Base-by-base conservation (phyloP, 2,329 filamentous ascomycete genomes). In the Venturia pyrina region DNA sequence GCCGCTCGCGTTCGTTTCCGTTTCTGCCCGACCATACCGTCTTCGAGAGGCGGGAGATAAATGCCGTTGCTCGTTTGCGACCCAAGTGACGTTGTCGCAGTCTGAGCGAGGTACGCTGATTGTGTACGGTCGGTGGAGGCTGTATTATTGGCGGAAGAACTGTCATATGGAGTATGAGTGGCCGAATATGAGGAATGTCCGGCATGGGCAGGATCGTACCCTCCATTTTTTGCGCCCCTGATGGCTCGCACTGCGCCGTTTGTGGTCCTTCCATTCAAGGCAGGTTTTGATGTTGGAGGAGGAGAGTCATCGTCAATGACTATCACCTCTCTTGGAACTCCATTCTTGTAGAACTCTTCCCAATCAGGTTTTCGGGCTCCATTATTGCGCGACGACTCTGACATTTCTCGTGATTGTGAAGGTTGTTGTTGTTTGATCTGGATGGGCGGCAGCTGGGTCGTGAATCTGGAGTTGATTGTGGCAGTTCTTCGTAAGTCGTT, bases 1-100 rank as follows among this genome's bases (percentile, higher is more conserved):
- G 93, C 89, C 70, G 93, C 89, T 68, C 91, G 86, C 57, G 90
- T 91, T 68, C 95, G 86, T 79, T 96, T 97, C 72, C 93, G 85
- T 80, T 98, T 98, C 76, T 95, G 89, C 43, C 92, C 91, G n/a
- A 86, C 81, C 64, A 84, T 81, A 41, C 80, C 80, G 63, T 88
- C 84, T 68, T 88, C 87, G 70, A 87, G 70, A 41, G 75, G 75
- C 44, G 75, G 85, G 63, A 90, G 87, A 72, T 90, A 88, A n/a
- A 62, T 60, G 44, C 82, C 83, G 69, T 80, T 85, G 75, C 83
- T 84, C 37, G 80, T 80, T 70, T 84, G 82, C 7, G 90, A 93
- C 17, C 87, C 89, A 6, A 93, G 79, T 17, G 93, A 98, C 0
- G 95, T 97, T 5, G 92, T 88, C 56, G 93, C 93, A 0, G 93